phyloP scores from a whole-genome alignment of 768 basidiomycete genomes.

The Calocera cornea region DNA sequence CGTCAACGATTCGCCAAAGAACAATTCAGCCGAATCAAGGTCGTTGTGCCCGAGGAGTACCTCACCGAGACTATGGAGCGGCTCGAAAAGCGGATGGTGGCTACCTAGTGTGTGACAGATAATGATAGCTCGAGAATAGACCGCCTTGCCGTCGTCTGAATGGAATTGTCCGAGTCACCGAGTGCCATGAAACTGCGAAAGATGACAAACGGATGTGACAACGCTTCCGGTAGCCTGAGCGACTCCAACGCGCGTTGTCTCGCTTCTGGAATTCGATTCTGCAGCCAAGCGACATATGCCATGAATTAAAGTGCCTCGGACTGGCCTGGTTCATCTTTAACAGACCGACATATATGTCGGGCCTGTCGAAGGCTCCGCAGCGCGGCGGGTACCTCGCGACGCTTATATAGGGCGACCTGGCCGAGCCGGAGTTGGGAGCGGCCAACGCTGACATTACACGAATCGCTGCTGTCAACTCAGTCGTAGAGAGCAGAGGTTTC shows the following conservation, averaged over 20 bases:
- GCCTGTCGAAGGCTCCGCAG: neutral
- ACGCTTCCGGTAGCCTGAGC: neutral
- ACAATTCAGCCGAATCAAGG: neutral
- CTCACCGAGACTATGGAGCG: neutral
- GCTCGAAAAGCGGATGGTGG: neutral
- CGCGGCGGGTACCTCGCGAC: neutral
- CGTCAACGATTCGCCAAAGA: neutral
- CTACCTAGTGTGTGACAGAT: neutral
- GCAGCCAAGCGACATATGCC: neutral
- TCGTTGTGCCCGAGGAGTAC: neutral
- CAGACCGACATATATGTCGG: neutral
- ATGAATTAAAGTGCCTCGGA: neutral
- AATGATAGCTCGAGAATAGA: neutral
- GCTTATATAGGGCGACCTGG: neutral
- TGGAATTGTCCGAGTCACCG: neutral
- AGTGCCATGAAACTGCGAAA: neutral
- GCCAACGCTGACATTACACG: neutral
- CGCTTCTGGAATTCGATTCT: neutral
- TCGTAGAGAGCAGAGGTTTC: neutral
- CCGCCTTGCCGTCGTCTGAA: neutral
- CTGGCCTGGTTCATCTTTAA: neutral
- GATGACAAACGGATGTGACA: neutral
- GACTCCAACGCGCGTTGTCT: neutral
- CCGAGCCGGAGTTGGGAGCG: neutral
- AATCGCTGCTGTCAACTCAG: neutral